A percentile compares a stretch with the other conserved stretches of the same genome.
Evolutionary conservation across 306 rosid genomes (phyloP).

Genomic region (Rosa rugosa): DNA sequence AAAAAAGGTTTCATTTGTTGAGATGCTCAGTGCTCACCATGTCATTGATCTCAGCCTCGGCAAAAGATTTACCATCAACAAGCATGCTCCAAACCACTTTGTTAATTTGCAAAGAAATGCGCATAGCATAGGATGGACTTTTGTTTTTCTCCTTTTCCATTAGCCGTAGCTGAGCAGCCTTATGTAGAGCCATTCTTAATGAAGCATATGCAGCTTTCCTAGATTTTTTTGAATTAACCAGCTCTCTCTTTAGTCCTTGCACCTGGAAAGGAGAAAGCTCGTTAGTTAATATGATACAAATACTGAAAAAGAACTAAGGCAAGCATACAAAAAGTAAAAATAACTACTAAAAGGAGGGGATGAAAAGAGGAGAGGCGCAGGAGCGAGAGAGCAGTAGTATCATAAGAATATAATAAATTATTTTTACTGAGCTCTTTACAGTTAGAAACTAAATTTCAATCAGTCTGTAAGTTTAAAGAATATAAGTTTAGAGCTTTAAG

Average conservation of each 20-base stretch:
- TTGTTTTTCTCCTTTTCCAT: conserved; percentile 96
- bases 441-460: neutral
- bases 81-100: conserved; percentile 99
- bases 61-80: conserved; percentile 97
- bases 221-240: conserved; percentile 70
- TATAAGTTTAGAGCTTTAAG: neutral
- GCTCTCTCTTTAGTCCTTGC: conserved; percentile 85
- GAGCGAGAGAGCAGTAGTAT: neutral
- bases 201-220: conserved; percentile 87
- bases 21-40: conserved; percentile 59
- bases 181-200: conserved; percentile 78
- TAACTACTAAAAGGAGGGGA: neutral
- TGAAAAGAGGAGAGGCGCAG: neutral
- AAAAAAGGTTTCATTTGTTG: neutral
- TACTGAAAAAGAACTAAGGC: neutral
- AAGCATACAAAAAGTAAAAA: neutral
- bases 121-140: conserved; percentile 98
- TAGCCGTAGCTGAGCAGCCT: conserved; percentile 84
- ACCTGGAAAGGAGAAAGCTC: conserved; percentile 55
- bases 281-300: conserved; percentile 9
- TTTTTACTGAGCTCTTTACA: neutral
- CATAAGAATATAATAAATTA: neutral
- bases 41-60: conserved; percentile 95
- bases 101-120: conserved; percentile 84
- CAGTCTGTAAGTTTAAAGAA: neutral